Evolutionary conservation across 306 rosid species (phyloP).

Genomic region (Pyrus communis): DNA sequence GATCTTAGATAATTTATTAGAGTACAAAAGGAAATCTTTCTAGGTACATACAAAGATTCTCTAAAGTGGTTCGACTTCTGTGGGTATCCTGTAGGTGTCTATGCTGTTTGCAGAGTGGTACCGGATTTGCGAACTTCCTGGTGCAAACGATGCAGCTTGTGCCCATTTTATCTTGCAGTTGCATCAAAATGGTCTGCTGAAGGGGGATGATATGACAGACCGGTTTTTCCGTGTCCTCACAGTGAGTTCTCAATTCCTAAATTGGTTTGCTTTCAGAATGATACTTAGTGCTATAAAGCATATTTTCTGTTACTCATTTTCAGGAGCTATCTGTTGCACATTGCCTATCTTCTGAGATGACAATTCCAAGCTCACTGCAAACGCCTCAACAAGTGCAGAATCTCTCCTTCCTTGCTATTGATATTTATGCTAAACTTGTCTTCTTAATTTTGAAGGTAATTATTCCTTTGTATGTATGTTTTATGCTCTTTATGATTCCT

Average conservation of each 20-base stretch:
- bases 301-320: not conserved
- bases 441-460: slow-evolving; percentile 75
- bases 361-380: slow-evolving; percentile 57
- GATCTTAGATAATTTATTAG: not conserved
- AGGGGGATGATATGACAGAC: slow-evolving; percentile 89
- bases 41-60: not conserved
- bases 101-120: slow-evolving; percentile 78
- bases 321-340: slow-evolving; percentile 82
- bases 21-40: not conserved
- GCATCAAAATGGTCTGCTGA: slow-evolving; percentile 71
- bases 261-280: not conserved
- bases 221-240: slow-evolving; percentile 72
- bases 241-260: slow-evolving; percentile 31
- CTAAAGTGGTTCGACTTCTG: slow-evolving; percentile 8
- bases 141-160: slow-evolving; percentile 58
- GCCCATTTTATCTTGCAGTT: slow-evolving; percentile 62
- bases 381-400: slow-evolving; percentile 58
- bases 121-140: slow-evolving; percentile 78
- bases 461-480: not conserved
- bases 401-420: slow-evolving; percentile 82
- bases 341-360: slow-evolving; percentile 71
- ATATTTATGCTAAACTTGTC: slow-evolving; percentile 76
- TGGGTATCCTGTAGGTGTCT: slow-evolving; percentile 49
- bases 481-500: not conserved
- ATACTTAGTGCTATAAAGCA: not conserved